A percentile compares a stretch with the other conserved stretches of the same genome.
Conservation (phyloP, 805 yeast genomes). For the Saturnispora hagleri region DNA sequence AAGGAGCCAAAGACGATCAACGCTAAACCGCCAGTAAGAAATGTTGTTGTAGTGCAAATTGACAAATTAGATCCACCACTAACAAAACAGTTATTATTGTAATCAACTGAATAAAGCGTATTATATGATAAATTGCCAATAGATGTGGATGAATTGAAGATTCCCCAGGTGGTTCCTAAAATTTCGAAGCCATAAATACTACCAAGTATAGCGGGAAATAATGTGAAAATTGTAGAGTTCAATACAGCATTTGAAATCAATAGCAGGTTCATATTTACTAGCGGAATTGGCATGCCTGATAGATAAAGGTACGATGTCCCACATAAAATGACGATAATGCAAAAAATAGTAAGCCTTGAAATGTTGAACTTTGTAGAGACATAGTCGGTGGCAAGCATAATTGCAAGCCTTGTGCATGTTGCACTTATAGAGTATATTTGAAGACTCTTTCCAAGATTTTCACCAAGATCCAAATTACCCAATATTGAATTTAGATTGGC, state of each 20-base stretch:
- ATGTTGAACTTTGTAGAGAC: slow-evolving; percentile 26
- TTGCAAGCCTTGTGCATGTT: slow-evolving; percentile 54
- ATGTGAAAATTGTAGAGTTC: slow-evolving; percentile 76
- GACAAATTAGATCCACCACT: slow-evolving; percentile 1
- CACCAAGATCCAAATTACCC: slow-evolving; percentile 13
- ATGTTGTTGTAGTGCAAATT: slow-evolving; percentile 28
- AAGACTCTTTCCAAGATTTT: slow-evolving; percentile 17
- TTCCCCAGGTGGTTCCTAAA: slow-evolving; percentile 90
- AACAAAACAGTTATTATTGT: slow-evolving; percentile 34
- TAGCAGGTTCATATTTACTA: slow-evolving; percentile 17
- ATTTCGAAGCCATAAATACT: slow-evolving; percentile 81
- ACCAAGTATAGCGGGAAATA: slow-evolving; percentile 78
- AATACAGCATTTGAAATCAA: slow-evolving; percentile 23
- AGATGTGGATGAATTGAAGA: slow-evolving; percentile 72
- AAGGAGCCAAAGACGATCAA: slow-evolving; percentile 19
- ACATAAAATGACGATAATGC: slow-evolving; percentile 20
- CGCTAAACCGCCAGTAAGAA: slow-evolving; percentile 22
- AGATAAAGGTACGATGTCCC: slow-evolving; percentile 24
- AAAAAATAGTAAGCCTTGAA: slow-evolving; percentile 24
- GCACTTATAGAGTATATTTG: slow-evolving; percentile 46
- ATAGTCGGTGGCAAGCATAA: slow-evolving; percentile 65
- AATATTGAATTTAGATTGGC: slow-evolving; percentile 61
- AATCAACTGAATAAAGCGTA: slow-evolving; percentile 63
- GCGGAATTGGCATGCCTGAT: slow-evolving; percentile 19
- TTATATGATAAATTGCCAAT: slow-evolving; percentile 31